Evolutionary conservation across 371 early-diverging fungal species (phyloP), one percentile per base, ranked within the genome.

Genomic region (Mucor lusitanicus): DNA sequence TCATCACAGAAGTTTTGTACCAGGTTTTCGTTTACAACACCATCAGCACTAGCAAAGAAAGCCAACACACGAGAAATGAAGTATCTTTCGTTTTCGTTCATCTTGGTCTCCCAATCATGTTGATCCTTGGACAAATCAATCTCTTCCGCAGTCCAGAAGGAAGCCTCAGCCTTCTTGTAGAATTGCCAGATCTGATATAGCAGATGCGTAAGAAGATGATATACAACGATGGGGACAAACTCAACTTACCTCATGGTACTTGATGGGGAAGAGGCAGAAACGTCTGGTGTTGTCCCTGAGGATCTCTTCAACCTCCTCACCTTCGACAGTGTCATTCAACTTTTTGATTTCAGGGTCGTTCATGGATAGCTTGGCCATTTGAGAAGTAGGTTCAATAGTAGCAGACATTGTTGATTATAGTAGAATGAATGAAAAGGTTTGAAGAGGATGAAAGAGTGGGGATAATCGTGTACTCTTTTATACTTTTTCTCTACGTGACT

Each of bases 131-230:
- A 91, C 32, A 99, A 89, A 78, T 99, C 99, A 56, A 99, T 97
- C 71, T 99, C 99, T 77, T 99, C 99, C 23, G 92, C 98, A 1
- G 98, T 99, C 99, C 99, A 99, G 88, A 99, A 99, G 8, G 94
- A 93, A 5, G 99, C 98, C 74, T 96, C 98, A 60, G 99, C 98
- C 82, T 99, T 98, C 82, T 99, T 99, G 91, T 99, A 99, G 88
- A 98, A 91, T 61, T 94, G 88, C 99, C 99, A 99, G 69, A 98
- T 91, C 50, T 50, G 50, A 50, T 25, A 50, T 23, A 50, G 4
- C 21, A 50, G 7, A 12, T 11, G 23, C 21, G 25, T 21, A 50
- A 23, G 50, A n/a, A 19, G 44, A 19, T 7, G 44, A 6, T 35
- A 44, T 30, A 12, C 23, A 61, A 4, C 32, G 17, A 42, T 37